Base-by-base conservation (phyloP, 164 flowering plant genomes). In the Amborella trichopoda region DNA sequence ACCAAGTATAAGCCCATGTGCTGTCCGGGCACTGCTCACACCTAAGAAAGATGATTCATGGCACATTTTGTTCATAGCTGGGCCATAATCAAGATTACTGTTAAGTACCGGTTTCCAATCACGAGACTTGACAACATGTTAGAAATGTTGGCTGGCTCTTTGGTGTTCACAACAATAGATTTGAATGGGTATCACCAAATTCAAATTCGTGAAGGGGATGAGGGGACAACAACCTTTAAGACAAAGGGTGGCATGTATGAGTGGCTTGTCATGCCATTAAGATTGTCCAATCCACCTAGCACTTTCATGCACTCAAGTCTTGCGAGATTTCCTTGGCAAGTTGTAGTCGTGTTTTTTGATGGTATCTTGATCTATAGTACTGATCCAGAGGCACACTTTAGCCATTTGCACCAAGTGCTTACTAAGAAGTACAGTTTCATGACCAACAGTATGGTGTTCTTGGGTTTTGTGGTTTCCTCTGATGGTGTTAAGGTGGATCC, bases 21-120 rank as follows among this genome's bases (percentile, higher is more conserved):
- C n/a, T n/a, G n/a, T n/a, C 28, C 30, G 16, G 26, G 17, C 25
- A n/a, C n/a, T n/a, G n/a, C n/a, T n/a, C n/a, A n/a, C n/a, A n/a
- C n/a, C n/a, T n/a, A n/a, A n/a, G n/a, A 44, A 44, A 24, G 19
- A 44, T 44, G 47, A 10, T 9, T 23, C 6, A 4, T 44, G 47
- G 47, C 20, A 23, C 28, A 44, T 44, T 17, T 44, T 12, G 28
- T 44, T 6, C 28, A 44, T 44, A 44, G 27, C 9, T 9, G 21
- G 1, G 47, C 28, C 28, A 44, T 44, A 14, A 44, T 23, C 17
- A 44, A 44, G 16, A 44, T 44, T 30, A 44, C 47, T 10, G 19
- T 44, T 19, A 44, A 44, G 28, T 44, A 44, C n/a, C 17, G 20
- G 30, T 44, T 44, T 24, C 28, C 47, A 2, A 44, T 44, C 5